Evolutionary conservation across 371 early-diverging fungal genomes (phyloP), one percentile per base, ranked within the genome.

Genomic region (Rhizopus sp.): DNA sequence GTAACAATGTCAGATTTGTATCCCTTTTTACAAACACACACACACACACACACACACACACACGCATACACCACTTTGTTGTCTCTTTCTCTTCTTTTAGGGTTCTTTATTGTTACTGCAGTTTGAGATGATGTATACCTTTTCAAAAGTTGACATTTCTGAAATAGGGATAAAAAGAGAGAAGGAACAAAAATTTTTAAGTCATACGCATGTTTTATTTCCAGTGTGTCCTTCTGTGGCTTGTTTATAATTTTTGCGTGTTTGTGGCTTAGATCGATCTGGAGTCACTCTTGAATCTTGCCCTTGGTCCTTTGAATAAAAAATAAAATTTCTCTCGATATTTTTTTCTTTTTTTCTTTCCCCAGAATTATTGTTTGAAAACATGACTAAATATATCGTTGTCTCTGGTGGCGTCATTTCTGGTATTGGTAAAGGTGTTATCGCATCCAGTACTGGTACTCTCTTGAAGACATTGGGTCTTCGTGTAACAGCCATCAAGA

Each of bases 341-440:
- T 49, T n/a, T 33, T 33, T 15, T 42, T 29, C 9, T 44, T 44
- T 35, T 16, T 37, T 47, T 46, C 15, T 47, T 38, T 49, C 2
- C 29, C 17, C 5, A 7, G 23, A 7, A n/a, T 17, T 35, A 12
- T 29, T 38, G 9, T n/a, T 7, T 37, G 8, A 34, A 35, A 55
- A 30, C 23, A 82, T 75, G 83, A 84, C 84, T 75, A 97, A 97
- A 78, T 99, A 97, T 86, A 94, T 99, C 63, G 69, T 99, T 72
- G 97, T 99, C 46, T 93, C 95, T 59, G 99, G 99, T 59, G 99
- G 99, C 76, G 98, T 97, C 59, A 96, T 98, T 70, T 97, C 97
- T 53, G 98, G 99, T 48, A 96, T 99, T 66, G 99, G 99, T 64
- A 99, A 99, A 82, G 99, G 99, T 51, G 95, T 98, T 54, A 95